Conservation (phyloP, 192 early-diverging fungal genomes). For the Linderina pennispora region DNA sequence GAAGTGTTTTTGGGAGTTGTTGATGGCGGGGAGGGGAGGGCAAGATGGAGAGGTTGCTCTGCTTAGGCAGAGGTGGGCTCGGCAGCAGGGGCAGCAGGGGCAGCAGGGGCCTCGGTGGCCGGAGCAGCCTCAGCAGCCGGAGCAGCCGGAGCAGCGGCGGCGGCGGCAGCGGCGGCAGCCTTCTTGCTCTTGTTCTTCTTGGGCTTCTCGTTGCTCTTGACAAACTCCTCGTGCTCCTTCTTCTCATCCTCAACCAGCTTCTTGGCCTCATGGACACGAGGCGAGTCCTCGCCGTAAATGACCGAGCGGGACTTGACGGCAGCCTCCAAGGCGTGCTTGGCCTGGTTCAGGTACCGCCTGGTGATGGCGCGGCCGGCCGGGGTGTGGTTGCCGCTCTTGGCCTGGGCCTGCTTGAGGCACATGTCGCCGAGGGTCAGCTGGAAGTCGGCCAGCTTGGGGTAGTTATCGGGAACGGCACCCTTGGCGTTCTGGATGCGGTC, state of each 20-base stretch:
- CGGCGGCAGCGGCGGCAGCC: slow-evolving; percentile 6
- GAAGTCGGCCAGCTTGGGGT: slow-evolving; percentile 56
- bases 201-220: slow-evolving; percentile 38
- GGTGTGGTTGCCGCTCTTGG: slow-evolving; percentile 40
- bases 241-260: slow-evolving; percentile 33
- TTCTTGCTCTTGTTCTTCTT: no score
- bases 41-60: no score
- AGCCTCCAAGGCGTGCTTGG: slow-evolving; percentile 23
- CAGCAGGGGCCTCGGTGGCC: slow-evolving; percentile 6
- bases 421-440: slow-evolving; percentile 51
- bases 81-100: slow-evolving; percentile 1
- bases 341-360: slow-evolving; percentile 39
- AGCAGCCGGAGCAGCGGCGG: slow-evolving; percentile 3
- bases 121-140: neutral
- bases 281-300: slow-evolving; percentile 37
- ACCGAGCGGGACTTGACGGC: slow-evolving; percentile 19
- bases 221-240: slow-evolving; percentile 38
- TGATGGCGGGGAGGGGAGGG: no score
- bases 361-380: slow-evolving; percentile 37
- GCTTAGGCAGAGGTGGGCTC: no score
- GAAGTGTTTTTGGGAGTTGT: no score
- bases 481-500: slow-evolving; percentile 44
- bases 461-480: slow-evolving; percentile 47
- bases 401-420: slow-evolving; percentile 49
- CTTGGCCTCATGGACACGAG: slow-evolving; percentile 18